phyloP scores from a whole-genome alignment of 2,329 filamentous ascomycete genomes.

The Orbilia oligospora region DNA sequence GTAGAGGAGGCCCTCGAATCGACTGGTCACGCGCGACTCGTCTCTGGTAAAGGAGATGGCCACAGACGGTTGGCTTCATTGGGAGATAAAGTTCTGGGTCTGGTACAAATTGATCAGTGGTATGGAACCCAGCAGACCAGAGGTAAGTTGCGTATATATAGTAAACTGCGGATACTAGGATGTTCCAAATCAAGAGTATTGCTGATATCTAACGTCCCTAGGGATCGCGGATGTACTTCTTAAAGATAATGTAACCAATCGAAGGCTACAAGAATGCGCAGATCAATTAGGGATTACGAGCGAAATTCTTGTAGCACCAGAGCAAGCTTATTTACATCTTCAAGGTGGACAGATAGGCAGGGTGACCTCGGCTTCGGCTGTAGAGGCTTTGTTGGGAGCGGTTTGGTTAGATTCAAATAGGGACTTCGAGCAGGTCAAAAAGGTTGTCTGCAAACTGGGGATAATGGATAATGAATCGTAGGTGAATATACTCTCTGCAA shows the following conservation, averaged over 20 bases:
- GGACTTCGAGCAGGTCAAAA: slow-evolving; percentile 34
- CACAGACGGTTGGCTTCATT: slow-evolving; percentile 42
- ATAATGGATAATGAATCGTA: slow-evolving; percentile 14
- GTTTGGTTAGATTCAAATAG: slow-evolving; percentile 52
- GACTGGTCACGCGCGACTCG: slow-evolving; percentile 15
- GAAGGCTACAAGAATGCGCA: slow-evolving; percentile 37
- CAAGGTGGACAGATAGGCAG: slow-evolving; percentile 12
- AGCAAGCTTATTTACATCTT: background rate
- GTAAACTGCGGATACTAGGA: background rate
- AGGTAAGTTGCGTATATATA: slow-evolving; percentile 21
- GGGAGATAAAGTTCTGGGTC: slow-evolving; percentile 26
- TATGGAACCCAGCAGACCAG: slow-evolving; percentile 33
- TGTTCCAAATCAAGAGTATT: background rate
- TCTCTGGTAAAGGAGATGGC: slow-evolving; percentile 23
- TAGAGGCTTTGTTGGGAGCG: slow-evolving; percentile 48
- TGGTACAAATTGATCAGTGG: slow-evolving; percentile 45
- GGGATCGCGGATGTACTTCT: slow-evolving; percentile 5
- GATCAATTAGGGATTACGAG: slow-evolving; percentile 32
- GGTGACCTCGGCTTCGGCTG: slow-evolving; percentile 30
- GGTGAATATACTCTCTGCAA: too few species aligned
- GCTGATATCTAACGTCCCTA: slow-evolving; percentile 5
- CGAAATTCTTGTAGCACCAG: slow-evolving; percentile 33
- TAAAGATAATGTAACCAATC: slow-evolving; percentile 26
- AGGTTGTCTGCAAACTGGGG: slow-evolving; percentile 32
- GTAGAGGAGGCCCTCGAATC: slow-evolving; percentile 33